Conservation (phyloP, 345 rosid genomes). For the Toxicodendron radicans region DNA sequence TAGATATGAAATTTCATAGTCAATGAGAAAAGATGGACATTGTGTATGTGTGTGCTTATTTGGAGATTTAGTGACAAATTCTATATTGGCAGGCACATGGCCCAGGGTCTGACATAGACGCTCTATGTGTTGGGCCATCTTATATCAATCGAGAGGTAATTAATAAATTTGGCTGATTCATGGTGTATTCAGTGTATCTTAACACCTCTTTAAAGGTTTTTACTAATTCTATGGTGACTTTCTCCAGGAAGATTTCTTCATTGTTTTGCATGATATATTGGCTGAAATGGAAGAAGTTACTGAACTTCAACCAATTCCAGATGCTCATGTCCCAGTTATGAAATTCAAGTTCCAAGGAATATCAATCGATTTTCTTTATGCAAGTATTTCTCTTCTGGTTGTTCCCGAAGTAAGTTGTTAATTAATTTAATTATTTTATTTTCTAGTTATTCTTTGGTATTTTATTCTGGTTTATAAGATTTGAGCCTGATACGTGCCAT, state of each 20-base stretch:
- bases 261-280: slow-evolving; percentile 60
- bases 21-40: neutral
- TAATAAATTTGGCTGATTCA: slow-evolving; percentile 5
- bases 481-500: neutral
- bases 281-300: slow-evolving; percentile 81
- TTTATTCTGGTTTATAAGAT: neutral
- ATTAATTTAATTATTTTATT: neutral
- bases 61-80: neutral
- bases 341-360: slow-evolving; percentile 90
- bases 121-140: slow-evolving; percentile 93
- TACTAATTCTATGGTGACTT: slow-evolving; percentile 13
- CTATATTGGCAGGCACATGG: slow-evolving; percentile 69
- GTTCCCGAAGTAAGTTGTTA: slow-evolving; percentile 71
- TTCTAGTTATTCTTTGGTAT: neutral
- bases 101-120: slow-evolving; percentile 90
- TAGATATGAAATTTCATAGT: neutral
- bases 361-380: slow-evolving; percentile 92
- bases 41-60: neutral
- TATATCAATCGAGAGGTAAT: slow-evolving; percentile 84
- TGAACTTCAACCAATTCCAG: slow-evolving; percentile 91
- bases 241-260: slow-evolving; percentile 83
- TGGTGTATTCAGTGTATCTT: neutral
- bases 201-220: neutral
- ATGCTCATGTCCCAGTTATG: slow-evolving; percentile 98
- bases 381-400: slow-evolving; percentile 74